These are phyloP conservation scores for Naumovozyma baii DNA, from an alignment of 805 yeast genomes.

Conservation along the genomic window DNA sequence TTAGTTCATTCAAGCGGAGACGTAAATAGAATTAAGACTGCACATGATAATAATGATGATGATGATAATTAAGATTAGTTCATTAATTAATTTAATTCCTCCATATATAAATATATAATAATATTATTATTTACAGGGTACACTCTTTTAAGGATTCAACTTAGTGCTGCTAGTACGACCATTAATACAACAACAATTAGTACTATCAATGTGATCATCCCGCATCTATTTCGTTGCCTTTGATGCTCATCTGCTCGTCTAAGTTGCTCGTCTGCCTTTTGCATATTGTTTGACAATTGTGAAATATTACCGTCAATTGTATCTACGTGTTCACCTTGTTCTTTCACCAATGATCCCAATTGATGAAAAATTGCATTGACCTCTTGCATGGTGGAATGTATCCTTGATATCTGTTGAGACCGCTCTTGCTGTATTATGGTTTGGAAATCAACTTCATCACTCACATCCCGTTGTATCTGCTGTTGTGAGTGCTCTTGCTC, in stretches of 20 bases:
- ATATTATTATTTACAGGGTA: background rate
- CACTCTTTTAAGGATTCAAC: background rate
- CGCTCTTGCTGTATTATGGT: conserved; percentile 59
- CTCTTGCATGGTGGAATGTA: conserved; percentile 71
- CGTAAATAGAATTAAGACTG: background rate
- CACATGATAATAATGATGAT: too few species aligned
- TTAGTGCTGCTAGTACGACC: conserved; percentile 41
- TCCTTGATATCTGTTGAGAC: conserved; percentile 58
- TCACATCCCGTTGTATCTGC: conserved; percentile 31
- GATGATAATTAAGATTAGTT: too few species aligned
- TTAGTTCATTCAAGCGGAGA: conserved; percentile 36
- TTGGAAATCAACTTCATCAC: conserved; percentile 56
- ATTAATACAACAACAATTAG: conserved; percentile 50
- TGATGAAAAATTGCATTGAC: conserved; percentile 81
- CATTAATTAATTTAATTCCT: background rate
- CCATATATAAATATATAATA: background rate
- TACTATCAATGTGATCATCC: conserved; percentile 53
- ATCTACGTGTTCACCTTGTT: conserved; percentile 80
- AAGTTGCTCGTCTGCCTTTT: conserved; percentile 62
- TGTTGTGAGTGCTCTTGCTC: conserved; percentile 32
- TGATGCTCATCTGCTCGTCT: conserved; percentile 69
- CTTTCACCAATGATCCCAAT: conserved; percentile 63
- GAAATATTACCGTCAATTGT: conserved; percentile 73
- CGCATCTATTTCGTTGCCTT: conserved; percentile 59
- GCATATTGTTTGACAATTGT: conserved; percentile 52